These are phyloP conservation scores for Penicillium sp. DNA, from an alignment of 2,329 filamentous ascomycete genomes.

Conservation along the genomic window DNA sequence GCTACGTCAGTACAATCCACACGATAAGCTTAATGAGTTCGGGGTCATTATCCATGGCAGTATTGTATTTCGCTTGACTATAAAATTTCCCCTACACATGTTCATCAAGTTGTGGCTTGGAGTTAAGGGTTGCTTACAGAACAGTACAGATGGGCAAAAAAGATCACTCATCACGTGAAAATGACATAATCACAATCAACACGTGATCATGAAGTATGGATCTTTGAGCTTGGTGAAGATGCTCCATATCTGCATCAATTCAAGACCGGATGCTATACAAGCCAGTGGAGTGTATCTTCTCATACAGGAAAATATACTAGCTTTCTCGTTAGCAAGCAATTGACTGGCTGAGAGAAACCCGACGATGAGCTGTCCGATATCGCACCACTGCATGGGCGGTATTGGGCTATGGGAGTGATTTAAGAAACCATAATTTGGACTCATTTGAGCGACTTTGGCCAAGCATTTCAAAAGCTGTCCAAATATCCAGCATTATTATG, in stretches of 20 bases:
- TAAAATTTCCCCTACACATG: neutral
- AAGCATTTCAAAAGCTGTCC: neutral
- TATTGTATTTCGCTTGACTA: neutral
- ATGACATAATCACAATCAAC: neutral
- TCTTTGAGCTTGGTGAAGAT: neutral
- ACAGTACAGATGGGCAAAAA: neutral
- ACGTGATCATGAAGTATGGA: slow-evolving; percentile 9
- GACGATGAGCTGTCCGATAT: neutral
- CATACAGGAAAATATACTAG: neutral
- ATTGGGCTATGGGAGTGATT: neutral
- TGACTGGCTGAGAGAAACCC: neutral
- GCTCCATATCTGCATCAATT: neutral
- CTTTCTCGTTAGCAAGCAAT: neutral
- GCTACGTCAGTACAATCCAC: slow-evolving; percentile 1
- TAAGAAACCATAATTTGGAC: neutral
- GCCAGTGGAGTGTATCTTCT: neutral
- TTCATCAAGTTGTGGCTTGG: too few relatives aligned
- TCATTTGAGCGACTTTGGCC: neutral
- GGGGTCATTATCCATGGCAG: neutral
- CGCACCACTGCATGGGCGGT: neutral
- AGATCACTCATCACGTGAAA: neutral
- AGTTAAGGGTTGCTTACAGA: neutral
- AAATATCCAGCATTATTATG: neutral
- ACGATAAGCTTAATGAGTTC: neutral
- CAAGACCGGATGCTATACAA: neutral